A percentile compares a stretch with the other conserved stretches of the same genome.
Conservation (phyloP, 2,329 filamentous ascomycete genomes). For the Coniochaeta prunicola region DNA sequence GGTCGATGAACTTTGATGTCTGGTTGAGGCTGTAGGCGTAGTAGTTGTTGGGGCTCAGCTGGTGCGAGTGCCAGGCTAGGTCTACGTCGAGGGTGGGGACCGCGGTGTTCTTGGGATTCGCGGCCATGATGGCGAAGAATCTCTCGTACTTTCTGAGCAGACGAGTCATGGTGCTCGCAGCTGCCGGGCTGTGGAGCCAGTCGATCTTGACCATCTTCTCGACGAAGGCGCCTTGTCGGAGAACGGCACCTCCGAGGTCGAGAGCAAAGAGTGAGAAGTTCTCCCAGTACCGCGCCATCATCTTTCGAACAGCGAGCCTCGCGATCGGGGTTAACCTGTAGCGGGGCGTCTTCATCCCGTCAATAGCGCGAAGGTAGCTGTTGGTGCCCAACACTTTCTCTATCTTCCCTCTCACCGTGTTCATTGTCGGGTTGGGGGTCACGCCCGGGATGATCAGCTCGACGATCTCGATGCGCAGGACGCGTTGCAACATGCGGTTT, state of each 20-base stretch:
- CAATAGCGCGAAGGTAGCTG: slow-evolving; percentile 30
- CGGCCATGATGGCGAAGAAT: slow-evolving; percentile 54
- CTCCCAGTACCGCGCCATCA: slow-evolving; percentile 66
- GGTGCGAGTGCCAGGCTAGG: slow-evolving; percentile 75
- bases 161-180: slow-evolving; percentile 54
- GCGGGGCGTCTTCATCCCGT: slow-evolving; percentile 16
- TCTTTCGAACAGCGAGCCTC: slow-evolving; percentile 47
- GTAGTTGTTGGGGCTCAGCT: slow-evolving; percentile 59
- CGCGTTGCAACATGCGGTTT: slow-evolving; percentile 45
- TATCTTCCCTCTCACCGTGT: slow-evolving; percentile 41
- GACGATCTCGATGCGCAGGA: slow-evolving; percentile 34
- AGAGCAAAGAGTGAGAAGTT: slow-evolving; percentile 59
- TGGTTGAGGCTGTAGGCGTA: slow-evolving; percentile 44
- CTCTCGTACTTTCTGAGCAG: slow-evolving; percentile 58
- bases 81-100: slow-evolving; percentile 72
- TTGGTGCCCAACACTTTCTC: slow-evolving; percentile 34
- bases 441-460: slow-evolving; percentile 24
- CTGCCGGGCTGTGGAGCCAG: slow-evolving; percentile 68
- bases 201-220: slow-evolving; percentile 70
- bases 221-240: slow-evolving; percentile 58
- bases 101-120: slow-evolving; percentile 35
- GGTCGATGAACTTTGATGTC: slow-evolving; percentile 59
- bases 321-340: slow-evolving; percentile 19
- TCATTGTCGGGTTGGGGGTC: slow-evolving; percentile 35
- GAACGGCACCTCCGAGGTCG: slow-evolving; percentile 57